Evolutionary conservation across 2,329 filamentous ascomycete genomes (phyloP).

Genomic region (Claviceps purpurea): DNA sequence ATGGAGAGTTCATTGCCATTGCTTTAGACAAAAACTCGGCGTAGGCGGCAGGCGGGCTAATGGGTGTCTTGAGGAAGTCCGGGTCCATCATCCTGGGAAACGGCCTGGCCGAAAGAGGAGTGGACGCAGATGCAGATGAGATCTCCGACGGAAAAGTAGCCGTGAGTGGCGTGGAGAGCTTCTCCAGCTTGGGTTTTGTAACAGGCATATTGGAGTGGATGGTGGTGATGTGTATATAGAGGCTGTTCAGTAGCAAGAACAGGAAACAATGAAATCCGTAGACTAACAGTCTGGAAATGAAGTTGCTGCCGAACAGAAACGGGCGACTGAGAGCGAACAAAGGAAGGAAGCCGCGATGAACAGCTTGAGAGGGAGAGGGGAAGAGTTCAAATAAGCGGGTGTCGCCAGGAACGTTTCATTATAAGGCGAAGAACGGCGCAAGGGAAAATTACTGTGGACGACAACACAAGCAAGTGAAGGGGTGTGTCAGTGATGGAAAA

Average conservation of each 20-base stretch:
- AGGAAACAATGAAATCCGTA: neutral
- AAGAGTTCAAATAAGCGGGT: neutral
- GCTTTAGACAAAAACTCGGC: slow-evolving; percentile 77
- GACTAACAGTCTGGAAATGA: neutral
- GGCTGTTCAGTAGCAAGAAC: neutral
- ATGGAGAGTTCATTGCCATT: slow-evolving; percentile 61
- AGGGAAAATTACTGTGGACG: slow-evolving; percentile 6
- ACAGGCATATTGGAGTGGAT: slow-evolving; percentile 32
- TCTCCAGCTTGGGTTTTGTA: slow-evolving; percentile 45
- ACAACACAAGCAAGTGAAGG: neutral
- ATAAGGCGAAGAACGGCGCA: slow-evolving; percentile 6
- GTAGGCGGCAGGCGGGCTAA: slow-evolving; percentile 81
- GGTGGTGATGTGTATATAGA: neutral
- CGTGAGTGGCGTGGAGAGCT: slow-evolving; percentile 49
- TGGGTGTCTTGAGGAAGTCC: slow-evolving; percentile 68
- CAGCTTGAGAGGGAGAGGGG: neutral
- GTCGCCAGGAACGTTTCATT: slow-evolving; percentile 6
- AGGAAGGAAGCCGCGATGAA: slow-evolving; percentile 1
- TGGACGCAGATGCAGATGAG: slow-evolving; percentile 51
- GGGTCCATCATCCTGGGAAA: slow-evolving; percentile 27
- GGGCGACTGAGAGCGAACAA: neutral
- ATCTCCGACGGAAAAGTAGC: slow-evolving; percentile 49
- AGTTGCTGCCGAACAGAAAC: neutral
- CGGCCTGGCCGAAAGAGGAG: slow-evolving; percentile 44
- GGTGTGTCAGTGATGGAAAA: slow-evolving; percentile 1